These are phyloP conservation scores for Yarrowia galli DNA, from an alignment of 1,139 yeast genomes.

Conservation along the genomic window DNA sequence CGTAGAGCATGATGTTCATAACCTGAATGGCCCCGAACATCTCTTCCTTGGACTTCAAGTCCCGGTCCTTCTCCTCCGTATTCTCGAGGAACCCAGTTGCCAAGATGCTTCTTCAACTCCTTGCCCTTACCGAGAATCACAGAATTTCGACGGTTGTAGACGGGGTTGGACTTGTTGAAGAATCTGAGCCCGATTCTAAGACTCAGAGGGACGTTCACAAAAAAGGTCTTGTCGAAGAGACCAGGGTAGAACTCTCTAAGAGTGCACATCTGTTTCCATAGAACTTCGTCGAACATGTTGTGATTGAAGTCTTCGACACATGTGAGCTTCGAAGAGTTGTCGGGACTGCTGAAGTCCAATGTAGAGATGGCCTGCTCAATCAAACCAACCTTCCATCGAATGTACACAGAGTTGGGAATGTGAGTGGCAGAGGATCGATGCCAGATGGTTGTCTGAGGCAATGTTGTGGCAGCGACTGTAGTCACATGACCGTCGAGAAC, in stretches of 20 bases:
- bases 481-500: constrained; percentile 19
- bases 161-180: constrained; percentile 21
- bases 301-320: constrained; percentile 16
- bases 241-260: constrained; percentile 20
- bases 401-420: constrained; percentile 15
- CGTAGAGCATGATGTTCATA: constrained; percentile 22
- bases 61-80: constrained; percentile 23
- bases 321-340: constrained; percentile 3
- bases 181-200: constrained; percentile 3
- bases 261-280: constrained; percentile 9
- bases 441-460: constrained; percentile 13
- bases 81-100: constrained; percentile 23
- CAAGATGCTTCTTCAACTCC: constrained; percentile 21
- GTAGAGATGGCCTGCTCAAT: constrained; percentile 1
- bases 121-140: constrained; percentile 15
- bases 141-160: constrained; percentile 13
- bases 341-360: constrained; percentile 8
- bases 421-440: background rate
- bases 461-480: background rate
- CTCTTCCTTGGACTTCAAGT: constrained; percentile 17
- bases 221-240: constrained; percentile 11
- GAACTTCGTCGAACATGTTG: constrained; percentile 1
- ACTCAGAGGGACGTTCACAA: constrained; percentile 15
- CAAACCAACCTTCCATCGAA: constrained; percentile 18
- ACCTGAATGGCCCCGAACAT: background rate